These are phyloP conservation scores for Cladobotryum protrusum DNA, from an alignment of 2,329 filamentous ascomycete species.

Conservation along the genomic window DNA sequence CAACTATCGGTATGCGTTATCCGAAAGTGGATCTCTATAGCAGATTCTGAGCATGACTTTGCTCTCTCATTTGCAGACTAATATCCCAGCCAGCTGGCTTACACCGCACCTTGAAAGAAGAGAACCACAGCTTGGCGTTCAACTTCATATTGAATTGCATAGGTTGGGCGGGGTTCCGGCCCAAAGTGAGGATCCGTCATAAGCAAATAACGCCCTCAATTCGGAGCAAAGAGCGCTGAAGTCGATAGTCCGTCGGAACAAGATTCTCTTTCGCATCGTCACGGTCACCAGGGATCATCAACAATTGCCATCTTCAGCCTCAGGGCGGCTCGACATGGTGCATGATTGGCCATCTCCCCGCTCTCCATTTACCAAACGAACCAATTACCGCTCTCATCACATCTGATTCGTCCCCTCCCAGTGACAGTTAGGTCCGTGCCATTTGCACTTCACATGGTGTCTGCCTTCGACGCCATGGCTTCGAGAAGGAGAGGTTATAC, in stretches of 20 bases:
- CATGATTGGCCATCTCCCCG: conserved; percentile 10
- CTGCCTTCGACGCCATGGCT: neutral
- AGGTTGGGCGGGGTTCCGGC: too few species aligned
- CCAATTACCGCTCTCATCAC: conserved; percentile 9
- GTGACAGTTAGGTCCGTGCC: neutral
- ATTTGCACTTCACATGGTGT: conserved; percentile 1
- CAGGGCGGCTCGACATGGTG: conserved; percentile 12
- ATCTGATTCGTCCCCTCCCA: neutral
- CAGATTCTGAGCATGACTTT: too few species aligned
- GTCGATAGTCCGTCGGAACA: too few species aligned
- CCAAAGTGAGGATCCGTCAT: too few species aligned
- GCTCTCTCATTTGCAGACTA: too few species aligned
- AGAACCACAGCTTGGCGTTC: too few species aligned
- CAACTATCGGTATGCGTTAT: too few species aligned
- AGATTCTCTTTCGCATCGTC: neutral
- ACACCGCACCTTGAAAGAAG: too few species aligned
- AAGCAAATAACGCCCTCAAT: neutral
- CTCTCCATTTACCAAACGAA: neutral
- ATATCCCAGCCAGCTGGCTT: too few species aligned
- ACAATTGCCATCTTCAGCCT: conserved; percentile 12
- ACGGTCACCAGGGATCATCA: neutral
- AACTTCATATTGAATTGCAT: too few species aligned
- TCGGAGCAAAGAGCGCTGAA: neutral
- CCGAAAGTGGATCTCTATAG: too few species aligned
- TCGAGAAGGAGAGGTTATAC: neutral